A percentile compares a stretch with the other conserved stretches of the same genome.
Conservation (phyloP, 2,329 filamentous ascomycete species). For the Furcasterigmium furcatum region DNA sequence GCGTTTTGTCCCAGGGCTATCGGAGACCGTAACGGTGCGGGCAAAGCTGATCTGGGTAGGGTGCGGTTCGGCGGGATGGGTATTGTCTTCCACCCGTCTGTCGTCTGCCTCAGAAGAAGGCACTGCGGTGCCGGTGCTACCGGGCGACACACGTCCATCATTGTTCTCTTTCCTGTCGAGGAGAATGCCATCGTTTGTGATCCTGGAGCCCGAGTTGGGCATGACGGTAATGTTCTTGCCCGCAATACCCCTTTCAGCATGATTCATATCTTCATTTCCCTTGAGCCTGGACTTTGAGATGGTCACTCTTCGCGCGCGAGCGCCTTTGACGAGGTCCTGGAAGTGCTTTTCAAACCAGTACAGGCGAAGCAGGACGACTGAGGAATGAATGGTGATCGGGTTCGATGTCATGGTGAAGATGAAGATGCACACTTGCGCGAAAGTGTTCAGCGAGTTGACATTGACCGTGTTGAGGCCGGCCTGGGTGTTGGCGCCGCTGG, state of each 20-base stretch:
- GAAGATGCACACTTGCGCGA: constrained; percentile 72
- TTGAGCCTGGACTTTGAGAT: constrained; percentile 60
- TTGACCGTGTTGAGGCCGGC: constrained; percentile 85
- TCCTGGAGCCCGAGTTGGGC: constrained; percentile 53
- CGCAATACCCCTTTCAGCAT: constrained; percentile 61
- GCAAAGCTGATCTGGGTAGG: constrained; percentile 60
- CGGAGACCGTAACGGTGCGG: constrained; percentile 59
- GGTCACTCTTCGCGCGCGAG: constrained; percentile 61
- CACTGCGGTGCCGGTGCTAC: constrained; percentile 10
- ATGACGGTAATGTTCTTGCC: constrained; percentile 65
- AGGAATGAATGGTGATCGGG: constrained; percentile 79
- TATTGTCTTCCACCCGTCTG: neutral
- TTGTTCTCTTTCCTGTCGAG: constrained; percentile 35
- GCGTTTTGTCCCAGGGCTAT: constrained; percentile 47
- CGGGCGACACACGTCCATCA: constrained; percentile 13
- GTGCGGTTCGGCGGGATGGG: neutral
- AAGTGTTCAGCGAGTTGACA: constrained; percentile 64
- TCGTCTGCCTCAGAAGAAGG: constrained; percentile 1
- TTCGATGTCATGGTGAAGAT: constrained; percentile 71
- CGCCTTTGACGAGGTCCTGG: constrained; percentile 75
- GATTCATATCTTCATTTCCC: constrained; percentile 36
- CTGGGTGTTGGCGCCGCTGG: constrained; percentile 83
- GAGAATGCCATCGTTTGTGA: constrained; percentile 60
- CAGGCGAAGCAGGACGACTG: constrained; percentile 85
- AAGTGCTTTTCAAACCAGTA: constrained; percentile 99